Evolutionary conservation across 306 rosid species (phyloP), one percentile per base, ranked within the genome.

Genomic region (Vicia faba): DNA sequence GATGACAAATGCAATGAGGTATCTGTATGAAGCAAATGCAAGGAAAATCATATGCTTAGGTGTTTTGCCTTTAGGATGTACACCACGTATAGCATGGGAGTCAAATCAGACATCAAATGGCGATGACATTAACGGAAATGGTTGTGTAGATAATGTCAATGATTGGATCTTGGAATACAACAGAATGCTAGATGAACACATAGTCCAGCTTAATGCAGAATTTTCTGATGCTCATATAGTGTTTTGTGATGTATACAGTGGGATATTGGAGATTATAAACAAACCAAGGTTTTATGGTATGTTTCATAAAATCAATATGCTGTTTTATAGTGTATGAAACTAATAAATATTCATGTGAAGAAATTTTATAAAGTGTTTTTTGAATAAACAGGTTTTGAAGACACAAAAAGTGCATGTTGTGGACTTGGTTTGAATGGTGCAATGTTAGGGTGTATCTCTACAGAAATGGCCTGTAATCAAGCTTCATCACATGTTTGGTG

Each of bases 21-120:
- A 80, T 64, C 95, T 92, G 6, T 79, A 87, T 12, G 80, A 83
- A 31, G 74, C 84, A 68, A 83, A 83, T 63, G 89, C 80, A 6
- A 82, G 89, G 84, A 89, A 84, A 82, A 80, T 92, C 67, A 62
- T 87, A 73, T 89, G 92, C 74, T 73, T 79, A 54, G 98, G 97
- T 68, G 77, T 81, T 51, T 4, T 85, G 20, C 98, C 96, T 35
- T 20, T 92, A 79, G 98, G 96, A 61, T 92, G 89, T 76, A 66
- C 86, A 5, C 98, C 96, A 0, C 83, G 86, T 0, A 58, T 82
- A n/a, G 61, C 79, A 28, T 64, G 76, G 72, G 61, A 64, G 25
- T 45, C 57, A 38, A 66, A 41, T 19, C 46, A 64, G 19, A 69
- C 78, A 15, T 60, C 77, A 0, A 33, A 13, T 3, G 77, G 20